A percentile compares a stretch with the other conserved stretches of the same genome.
Conservation (phyloP, 179 eudicot genomes). For the Sideroxylon spinosum region DNA sequence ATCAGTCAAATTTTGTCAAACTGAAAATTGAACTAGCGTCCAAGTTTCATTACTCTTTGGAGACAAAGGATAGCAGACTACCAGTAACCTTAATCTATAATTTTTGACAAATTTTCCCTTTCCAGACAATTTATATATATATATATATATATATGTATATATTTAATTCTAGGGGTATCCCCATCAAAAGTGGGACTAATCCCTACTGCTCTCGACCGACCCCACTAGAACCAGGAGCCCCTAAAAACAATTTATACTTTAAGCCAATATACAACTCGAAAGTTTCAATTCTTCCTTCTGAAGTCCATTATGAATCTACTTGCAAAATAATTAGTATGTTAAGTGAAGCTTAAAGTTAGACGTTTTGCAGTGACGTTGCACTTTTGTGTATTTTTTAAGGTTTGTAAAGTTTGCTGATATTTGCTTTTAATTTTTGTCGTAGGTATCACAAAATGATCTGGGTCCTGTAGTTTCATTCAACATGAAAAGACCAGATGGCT, state of each 20-base stretch:
- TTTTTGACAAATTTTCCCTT: not conserved
- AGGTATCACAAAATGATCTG: constrained; percentile 37
- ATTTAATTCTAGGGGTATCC: no score
- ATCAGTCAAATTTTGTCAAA: no score
- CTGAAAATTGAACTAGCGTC: not conserved
- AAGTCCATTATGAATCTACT: not conserved
- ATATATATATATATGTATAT: no score
- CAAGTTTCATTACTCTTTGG: not conserved
- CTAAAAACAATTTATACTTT: not conserved
- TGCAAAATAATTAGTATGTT: not conserved
- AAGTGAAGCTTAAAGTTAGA: not conserved
- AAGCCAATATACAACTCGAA: not conserved
- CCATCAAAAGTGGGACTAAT: no score
- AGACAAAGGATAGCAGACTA: not conserved
- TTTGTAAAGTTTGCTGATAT: not conserved
- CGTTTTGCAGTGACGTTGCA: not conserved
- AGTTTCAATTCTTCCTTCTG: not conserved
- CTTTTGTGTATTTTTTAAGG: not conserved
- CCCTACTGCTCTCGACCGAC: no score
- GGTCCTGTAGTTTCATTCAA: constrained; percentile 83
- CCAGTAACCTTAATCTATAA: not conserved
- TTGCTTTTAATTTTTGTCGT: constrained; percentile 14
- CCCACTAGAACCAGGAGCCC: no score
- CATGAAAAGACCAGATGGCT: constrained; percentile 77
- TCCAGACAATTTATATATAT: no score